Conservation (phyloP, 2,329 filamentous ascomycete species). For the Pseudogymnoascus sp. region DNA sequence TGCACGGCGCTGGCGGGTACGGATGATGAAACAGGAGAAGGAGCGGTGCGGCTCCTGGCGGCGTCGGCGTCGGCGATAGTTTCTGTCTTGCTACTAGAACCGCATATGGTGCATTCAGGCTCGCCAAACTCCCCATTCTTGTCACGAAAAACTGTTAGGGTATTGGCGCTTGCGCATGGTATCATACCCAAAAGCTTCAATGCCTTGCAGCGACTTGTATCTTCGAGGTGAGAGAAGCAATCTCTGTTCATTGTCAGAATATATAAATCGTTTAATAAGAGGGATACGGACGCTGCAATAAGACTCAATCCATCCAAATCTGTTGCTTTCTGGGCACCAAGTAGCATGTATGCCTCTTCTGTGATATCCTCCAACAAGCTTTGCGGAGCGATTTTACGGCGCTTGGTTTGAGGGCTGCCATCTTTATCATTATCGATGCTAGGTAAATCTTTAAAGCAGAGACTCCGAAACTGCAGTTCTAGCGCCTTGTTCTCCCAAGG, state of each 20-base stretch:
- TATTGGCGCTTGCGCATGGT: conserved; percentile 46
- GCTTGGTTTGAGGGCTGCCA: conserved; percentile 22
- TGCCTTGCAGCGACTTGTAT: conserved; percentile 42
- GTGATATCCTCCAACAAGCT: conserved; percentile 31
- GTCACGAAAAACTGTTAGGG: conserved; percentile 29
- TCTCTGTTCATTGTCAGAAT: conserved; percentile 24
- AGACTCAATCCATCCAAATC: conserved; percentile 35
- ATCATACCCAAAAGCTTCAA: conserved; percentile 49
- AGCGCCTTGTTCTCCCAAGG: conserved; percentile 21
- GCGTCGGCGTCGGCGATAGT: conserved; percentile 13
- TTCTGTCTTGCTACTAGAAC: conserved; percentile 15
- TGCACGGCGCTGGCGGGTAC: not conserved
- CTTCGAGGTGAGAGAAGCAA: conserved; percentile 39
- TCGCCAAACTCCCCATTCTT: conserved; percentile 22
- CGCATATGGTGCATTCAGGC: conserved; percentile 26
- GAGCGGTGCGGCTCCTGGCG: not conserved
- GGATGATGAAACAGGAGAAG: not conserved
- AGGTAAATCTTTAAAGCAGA: conserved; percentile 14
- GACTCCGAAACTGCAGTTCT: conserved; percentile 18
- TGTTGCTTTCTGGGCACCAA: conserved; percentile 29
- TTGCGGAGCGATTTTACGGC: conserved; percentile 27
- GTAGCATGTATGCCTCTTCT: conserved; percentile 25
- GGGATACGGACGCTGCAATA: conserved; percentile 39
- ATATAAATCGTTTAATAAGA: not conserved
- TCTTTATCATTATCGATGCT: conserved; percentile 4